These are phyloP conservation scores for Chalciporus piperatus DNA, from an alignment of 768 basidiomycete genomes.

Conservation along the genomic window DNA sequence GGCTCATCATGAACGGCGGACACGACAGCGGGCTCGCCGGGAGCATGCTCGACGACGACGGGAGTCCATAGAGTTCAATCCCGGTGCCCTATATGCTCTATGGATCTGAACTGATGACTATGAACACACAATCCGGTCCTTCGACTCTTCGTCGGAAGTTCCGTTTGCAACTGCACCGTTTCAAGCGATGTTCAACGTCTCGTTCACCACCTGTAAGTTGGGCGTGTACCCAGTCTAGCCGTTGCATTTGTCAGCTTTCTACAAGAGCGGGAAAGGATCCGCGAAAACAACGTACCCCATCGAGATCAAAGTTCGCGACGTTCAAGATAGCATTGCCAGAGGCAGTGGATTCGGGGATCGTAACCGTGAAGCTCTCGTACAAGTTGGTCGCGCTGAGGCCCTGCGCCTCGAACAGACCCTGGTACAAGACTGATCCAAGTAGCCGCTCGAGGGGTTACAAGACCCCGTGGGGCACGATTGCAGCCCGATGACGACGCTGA, in stretches of 20 bases:
- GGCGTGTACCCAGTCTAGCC: not conserved
- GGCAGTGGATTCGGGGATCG: conserved; percentile 27
- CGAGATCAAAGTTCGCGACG: conserved; percentile 31
- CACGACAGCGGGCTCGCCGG: too few relatives aligned
- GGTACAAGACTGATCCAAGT: conserved; percentile 38
- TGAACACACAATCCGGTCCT: too few relatives aligned
- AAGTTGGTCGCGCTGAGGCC: conserved; percentile 26
- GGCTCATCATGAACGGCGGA: too few relatives aligned
- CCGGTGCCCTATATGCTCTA: too few relatives aligned
- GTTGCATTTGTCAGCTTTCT: not conserved
- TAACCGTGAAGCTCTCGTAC: conserved; percentile 40
- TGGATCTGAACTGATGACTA: too few relatives aligned
- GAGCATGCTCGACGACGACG: too few relatives aligned
- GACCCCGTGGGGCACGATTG: conserved; percentile 31
- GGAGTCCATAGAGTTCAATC: too few relatives aligned
- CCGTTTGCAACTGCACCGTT: not conserved
- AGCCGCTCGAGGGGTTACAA: conserved; percentile 21
- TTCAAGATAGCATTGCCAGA: conserved; percentile 33
- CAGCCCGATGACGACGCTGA: conserved; percentile 39
- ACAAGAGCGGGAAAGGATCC: not conserved
- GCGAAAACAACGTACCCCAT: conserved; percentile 31
- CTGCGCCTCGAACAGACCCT: conserved; percentile 39
- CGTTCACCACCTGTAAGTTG: not conserved
- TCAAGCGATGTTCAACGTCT: conserved; percentile 2
- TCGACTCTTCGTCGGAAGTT: too few relatives aligned